Evolutionary conservation across 2,329 filamentous ascomycete genomes (phyloP), one percentile per base, ranked within the genome.

Genomic region (Paraphoma sp.): DNA sequence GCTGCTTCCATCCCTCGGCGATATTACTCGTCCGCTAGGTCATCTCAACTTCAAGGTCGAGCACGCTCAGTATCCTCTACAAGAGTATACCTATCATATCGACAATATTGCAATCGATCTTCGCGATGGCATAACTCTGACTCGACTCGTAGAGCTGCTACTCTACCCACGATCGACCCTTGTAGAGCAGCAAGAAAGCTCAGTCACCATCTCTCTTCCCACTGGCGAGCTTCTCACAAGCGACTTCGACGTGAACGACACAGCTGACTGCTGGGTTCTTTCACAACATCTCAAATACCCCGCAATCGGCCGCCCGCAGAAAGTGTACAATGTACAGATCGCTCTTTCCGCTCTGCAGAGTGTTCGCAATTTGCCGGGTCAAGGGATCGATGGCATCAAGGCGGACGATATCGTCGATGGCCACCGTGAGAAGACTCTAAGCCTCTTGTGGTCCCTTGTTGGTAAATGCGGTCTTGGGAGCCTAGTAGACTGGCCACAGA

Each of bases 341-440:
- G 84, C 84, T 0, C 72, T 89, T 2, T 77, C 79, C 47, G 84
- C 85, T 2, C 73, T 89, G 11, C 68, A 72, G n/a, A 74, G 74
- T 10, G 74, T 82, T 7, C 71, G 70, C 10, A 79, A 80, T 1
- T 72, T 81, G 11, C 75, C 71, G 4, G 65, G 70, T 11, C 76
- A 76, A 30, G 71, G 82, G 11, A 69, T 80, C 6, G 71, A 75
- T 18, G 76, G 78, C 33, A 74, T 87, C 36, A 79, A 74, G 12
- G 80, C 86, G 0, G 82, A 84, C 40, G 84, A 89, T 52, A 83
- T 89, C 45, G 85, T 89, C 6, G 82, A 88, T 62, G 87, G 87
- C 2, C 85, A 88, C 63, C 82, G 87, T 8, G 86, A 89, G 65
- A 88, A 86, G 71, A 89, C 86, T 0, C 78, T 89, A 44, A 82